phyloP scores from a whole-genome alignment of 164 flowering plant genomes.

The Chimonanthus praecox region DNA sequence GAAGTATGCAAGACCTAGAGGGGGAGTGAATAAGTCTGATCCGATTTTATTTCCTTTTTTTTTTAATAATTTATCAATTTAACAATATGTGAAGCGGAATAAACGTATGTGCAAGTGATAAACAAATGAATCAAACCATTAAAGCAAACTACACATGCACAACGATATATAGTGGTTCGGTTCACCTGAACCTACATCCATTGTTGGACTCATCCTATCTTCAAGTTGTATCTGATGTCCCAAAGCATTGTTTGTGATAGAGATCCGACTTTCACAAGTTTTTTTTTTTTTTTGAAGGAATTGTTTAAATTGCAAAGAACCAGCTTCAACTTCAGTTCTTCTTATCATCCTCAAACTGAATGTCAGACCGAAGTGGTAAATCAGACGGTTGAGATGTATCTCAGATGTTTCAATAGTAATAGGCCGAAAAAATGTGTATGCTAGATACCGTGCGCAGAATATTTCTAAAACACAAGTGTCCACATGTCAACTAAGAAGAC shows the following conservation, averaged over 20 bases:
- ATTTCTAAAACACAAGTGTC: not conserved
- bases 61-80: too few relatives aligned
- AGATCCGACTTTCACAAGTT: constrained; percentile 1
- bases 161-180: too few relatives aligned
- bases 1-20: too few relatives aligned
- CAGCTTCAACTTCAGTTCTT: not conserved
- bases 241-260: not conserved
- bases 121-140: too few relatives aligned
- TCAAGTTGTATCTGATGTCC: not conserved
- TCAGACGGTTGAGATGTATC: not conserved
- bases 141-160: too few relatives aligned
- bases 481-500: not conserved
- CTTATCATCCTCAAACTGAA: constrained; percentile 3
- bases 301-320: not conserved
- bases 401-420: not conserved
- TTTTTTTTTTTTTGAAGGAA: not conserved
- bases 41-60: too few relatives aligned
- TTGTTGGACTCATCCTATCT: not conserved
- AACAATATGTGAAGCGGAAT: too few relatives aligned
- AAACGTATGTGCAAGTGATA: too few relatives aligned
- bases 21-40: too few relatives aligned
- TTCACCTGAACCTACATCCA: too few relatives aligned
- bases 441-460: not conserved
- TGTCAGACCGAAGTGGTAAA: not conserved
- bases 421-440: not conserved